phyloP scores from a whole-genome alignment of 2,329 filamentous ascomycete genomes.

The Paecilomyces niveus region DNA sequence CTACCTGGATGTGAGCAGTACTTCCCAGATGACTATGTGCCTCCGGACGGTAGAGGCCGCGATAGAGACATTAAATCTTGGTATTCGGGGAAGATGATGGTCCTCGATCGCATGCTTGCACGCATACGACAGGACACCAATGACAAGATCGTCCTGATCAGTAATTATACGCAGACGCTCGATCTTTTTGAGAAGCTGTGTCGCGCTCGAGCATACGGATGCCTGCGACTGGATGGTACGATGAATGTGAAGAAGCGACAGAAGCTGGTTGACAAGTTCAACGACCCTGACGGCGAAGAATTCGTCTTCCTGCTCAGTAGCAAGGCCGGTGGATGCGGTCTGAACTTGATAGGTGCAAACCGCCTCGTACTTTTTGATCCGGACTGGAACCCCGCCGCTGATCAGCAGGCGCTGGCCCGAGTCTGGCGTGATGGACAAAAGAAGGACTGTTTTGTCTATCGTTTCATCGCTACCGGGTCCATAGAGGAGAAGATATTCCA shows the following conservation, averaged over 20 bases:
- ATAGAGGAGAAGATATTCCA: slow-evolving; percentile 99
- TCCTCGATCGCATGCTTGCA: slow-evolving; percentile 95
- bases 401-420: slow-evolving; percentile 92
- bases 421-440: slow-evolving; percentile 99
- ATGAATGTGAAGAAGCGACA: slow-evolving; percentile 98
- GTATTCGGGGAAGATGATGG: slow-evolving; percentile 98
- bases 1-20: slow-evolving; percentile 77
- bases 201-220: slow-evolving; percentile 75
- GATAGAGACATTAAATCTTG: slow-evolving; percentile 89
- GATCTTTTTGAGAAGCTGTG: slow-evolving; percentile 92
- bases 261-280: slow-evolving; percentile 96
- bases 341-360: slow-evolving; percentile 93
- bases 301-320: slow-evolving; percentile 95
- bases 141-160: slow-evolving; percentile 98
- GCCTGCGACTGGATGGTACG: slow-evolving; percentile 82
- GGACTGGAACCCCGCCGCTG: slow-evolving; percentile 95
- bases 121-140: slow-evolving; percentile 93
- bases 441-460: slow-evolving; percentile 98
- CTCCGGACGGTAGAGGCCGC: slow-evolving; percentile 77
- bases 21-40: slow-evolving; percentile 81
- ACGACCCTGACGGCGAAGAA: slow-evolving; percentile 80
- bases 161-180: slow-evolving; percentile 94
- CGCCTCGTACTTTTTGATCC: slow-evolving; percentile 93
- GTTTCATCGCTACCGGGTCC: slow-evolving; percentile 96
- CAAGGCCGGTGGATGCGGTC: slow-evolving; percentile 92